A percentile compares a stretch with the other conserved stretches of the same genome.
phyloP scores from a whole-genome alignment of 2,329 filamentous ascomycete genomes.

The Botrytis squamosa region DNA sequence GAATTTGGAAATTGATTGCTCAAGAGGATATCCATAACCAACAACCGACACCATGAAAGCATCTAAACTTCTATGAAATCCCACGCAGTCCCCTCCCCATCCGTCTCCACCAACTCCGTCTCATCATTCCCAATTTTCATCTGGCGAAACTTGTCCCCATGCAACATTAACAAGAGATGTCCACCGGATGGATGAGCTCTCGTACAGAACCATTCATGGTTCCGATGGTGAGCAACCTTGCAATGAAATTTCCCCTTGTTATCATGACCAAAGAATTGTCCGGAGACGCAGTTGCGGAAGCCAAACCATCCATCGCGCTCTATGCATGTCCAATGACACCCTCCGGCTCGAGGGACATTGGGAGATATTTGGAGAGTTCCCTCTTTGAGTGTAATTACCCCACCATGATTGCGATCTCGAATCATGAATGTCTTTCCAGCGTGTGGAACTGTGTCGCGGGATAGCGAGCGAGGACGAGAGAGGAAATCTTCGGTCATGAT shows the following conservation, averaged over 20 bases:
- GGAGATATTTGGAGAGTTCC: background rate
- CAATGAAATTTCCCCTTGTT: background rate
- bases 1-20: background rate
- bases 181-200: constrained; percentile 8
- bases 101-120: constrained; percentile 13
- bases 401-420: background rate
- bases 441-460: background rate
- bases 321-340: constrained; percentile 14
- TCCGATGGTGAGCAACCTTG: background rate
- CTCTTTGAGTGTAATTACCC: background rate
- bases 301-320: constrained; percentile 18
- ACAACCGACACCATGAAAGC: background rate
- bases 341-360: background rate
- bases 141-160: constrained; percentile 10
- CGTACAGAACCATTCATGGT: constrained; percentile 2
- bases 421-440: constrained; percentile 16
- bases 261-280: constrained; percentile 16
- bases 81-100: constrained; percentile 14
- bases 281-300: constrained; percentile 14
- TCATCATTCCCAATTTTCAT: constrained; percentile 6
- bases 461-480: background rate
- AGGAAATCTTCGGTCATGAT: background rate
- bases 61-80: constrained; percentile 14
- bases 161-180: constrained; percentile 13
- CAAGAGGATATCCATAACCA: too few species aligned